Conservation (phyloP, 1,139 yeast genomes). For the Protomyces inouyei region DNA sequence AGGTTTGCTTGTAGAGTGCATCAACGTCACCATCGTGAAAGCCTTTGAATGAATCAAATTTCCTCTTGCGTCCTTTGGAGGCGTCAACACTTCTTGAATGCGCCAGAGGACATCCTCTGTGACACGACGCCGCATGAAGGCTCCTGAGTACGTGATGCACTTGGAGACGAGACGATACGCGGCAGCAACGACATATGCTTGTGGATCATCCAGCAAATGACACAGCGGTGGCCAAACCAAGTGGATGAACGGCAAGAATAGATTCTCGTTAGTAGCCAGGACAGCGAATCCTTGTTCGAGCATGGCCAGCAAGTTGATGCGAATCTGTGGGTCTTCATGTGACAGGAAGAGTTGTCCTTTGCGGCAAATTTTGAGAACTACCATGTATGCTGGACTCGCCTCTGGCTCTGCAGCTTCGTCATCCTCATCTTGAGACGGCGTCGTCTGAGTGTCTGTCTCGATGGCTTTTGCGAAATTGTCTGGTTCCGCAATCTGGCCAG, state of each 20-base stretch:
- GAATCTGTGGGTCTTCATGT: slow-evolving; percentile 58
- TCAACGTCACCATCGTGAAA: not conserved
- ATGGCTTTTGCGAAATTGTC: not conserved
- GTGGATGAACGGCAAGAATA: slow-evolving; percentile 64
- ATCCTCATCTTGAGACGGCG: slow-evolving; percentile 34
- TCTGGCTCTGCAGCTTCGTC: slow-evolving; percentile 51
- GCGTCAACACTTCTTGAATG: not conserved
- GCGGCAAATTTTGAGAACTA: slow-evolving; percentile 57
- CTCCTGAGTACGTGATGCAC: slow-evolving; percentile 46
- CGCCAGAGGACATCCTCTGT: slow-evolving; percentile 20
- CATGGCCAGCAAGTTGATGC: slow-evolving; percentile 54
- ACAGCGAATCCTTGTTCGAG: slow-evolving; percentile 53
- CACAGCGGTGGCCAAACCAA: slow-evolving; percentile 58
- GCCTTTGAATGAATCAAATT: not conserved
- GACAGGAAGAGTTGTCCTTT: slow-evolving; percentile 69
- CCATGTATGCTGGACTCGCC: slow-evolving; percentile 57
- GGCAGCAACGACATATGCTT: slow-evolving; percentile 41
- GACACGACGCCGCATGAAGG: slow-evolving; percentile 43
- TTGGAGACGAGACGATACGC: slow-evolving; percentile 43
- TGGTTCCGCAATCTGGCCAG: slow-evolving; percentile 34
- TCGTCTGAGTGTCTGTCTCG: slow-evolving; percentile 16
- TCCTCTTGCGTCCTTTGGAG: slow-evolving; percentile 5
- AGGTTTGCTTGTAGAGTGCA: not conserved
- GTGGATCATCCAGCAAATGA: slow-evolving; percentile 37
- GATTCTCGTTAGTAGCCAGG: slow-evolving; percentile 55